Percentiles rank a stretch among this genome's conserved stretches.
phyloP scores from a whole-genome alignment of 2,329 filamentous ascomycete genomes.

The Eutypella sp. region DNA sequence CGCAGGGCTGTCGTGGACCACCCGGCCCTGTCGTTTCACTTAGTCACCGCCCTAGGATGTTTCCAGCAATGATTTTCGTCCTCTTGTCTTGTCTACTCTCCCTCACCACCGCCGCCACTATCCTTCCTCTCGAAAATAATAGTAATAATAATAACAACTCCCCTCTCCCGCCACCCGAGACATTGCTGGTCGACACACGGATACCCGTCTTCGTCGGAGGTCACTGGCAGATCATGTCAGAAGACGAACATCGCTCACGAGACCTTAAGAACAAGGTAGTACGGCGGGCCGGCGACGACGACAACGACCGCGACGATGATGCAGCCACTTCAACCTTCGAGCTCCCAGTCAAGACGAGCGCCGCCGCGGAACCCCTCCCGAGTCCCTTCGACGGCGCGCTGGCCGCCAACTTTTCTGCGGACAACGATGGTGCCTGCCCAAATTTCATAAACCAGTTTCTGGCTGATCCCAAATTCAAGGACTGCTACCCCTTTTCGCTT shows the following conservation, averaged over 20 bases:
- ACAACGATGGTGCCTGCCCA: slow-evolving; percentile 51
- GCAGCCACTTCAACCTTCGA: slow-evolving; percentile 25
- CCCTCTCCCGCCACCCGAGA: slow-evolving; percentile 23
- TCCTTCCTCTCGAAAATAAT: too few relatives aligned
- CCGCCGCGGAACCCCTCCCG: slow-evolving; percentile 44
- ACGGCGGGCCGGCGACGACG: slow-evolving; percentile 4
- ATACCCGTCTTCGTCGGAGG: slow-evolving; percentile 28
- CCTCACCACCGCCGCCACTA: slow-evolving; percentile 17
- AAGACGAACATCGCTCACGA: slow-evolving; percentile 29
- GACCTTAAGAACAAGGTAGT: slow-evolving; percentile 14
- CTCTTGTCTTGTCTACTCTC: slow-evolving; percentile 23
- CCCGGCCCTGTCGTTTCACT: slow-evolving; percentile 20
- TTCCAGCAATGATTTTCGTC: slow-evolving; percentile 28
- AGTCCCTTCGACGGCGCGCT: slow-evolving; percentile 63
- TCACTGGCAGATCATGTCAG: slow-evolving; percentile 32
- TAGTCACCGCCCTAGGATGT: slow-evolving; percentile 15
- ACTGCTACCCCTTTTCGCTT: slow-evolving; percentile 79
- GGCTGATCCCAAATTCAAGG: slow-evolving; percentile 58
- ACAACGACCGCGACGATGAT: slow-evolving; percentile 9
- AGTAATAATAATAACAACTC: too few relatives aligned
- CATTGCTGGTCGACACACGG: slow-evolving; percentile 32
- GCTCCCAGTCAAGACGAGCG: slow-evolving; percentile 24
- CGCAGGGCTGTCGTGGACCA: slow-evolving; percentile 10
- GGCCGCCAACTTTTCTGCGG: slow-evolving; percentile 54
- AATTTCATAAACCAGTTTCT: slow-evolving; percentile 66